Evolutionary conservation across 441 rosid genomes (phyloP), one percentile per base, ranked within the genome.

Genomic region (Syzygium malaccense): DNA sequence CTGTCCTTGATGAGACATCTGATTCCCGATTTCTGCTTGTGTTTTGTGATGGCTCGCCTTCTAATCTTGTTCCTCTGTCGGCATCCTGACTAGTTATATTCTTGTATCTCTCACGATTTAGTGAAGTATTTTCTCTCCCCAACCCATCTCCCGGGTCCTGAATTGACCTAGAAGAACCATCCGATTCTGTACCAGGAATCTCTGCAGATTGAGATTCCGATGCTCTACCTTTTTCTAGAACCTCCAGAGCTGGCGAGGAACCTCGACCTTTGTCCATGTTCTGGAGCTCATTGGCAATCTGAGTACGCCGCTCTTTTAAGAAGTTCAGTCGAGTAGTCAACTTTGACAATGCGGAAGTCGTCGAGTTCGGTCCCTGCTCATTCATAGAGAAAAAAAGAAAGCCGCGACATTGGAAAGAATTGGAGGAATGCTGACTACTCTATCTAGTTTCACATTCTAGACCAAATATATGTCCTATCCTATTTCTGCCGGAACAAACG

Each of bases 271-370:
- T 95, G 90, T 95, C 97, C 89, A 91, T 86, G 92, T 90, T 93
- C 88, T 89, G 94, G 89, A 94, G 94, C 89, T 97, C 98, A 88
- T 90, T 92, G 4, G 96, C 94, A 33, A 95, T 93, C 91, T 94
- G 98, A 91, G 92, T 92, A 4, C 98, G 96, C 83, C 94, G 93
- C 92, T 98, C 99, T 94, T 97, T 98, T 86, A 97, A 92, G 92
- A 96, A 96, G 94, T 94, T 95, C 88, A 97, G 95, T 60, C 98
- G 91, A 88, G 92, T 93, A 87, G 98, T 94, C 93, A 96, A 91
- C 94, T 95, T 96, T 62, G 98, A 91, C 88, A 97, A 89, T 57
- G 98, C 97, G 55, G 95, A 93, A 88, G 96, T 55, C 71, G 97
- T 91, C 85, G 95, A 88, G 90, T 92, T 92, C 85, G 90, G 83